phyloP scores from a whole-genome alignment of 108 stramenopile species.

The Heterococcus sp. region DNA sequence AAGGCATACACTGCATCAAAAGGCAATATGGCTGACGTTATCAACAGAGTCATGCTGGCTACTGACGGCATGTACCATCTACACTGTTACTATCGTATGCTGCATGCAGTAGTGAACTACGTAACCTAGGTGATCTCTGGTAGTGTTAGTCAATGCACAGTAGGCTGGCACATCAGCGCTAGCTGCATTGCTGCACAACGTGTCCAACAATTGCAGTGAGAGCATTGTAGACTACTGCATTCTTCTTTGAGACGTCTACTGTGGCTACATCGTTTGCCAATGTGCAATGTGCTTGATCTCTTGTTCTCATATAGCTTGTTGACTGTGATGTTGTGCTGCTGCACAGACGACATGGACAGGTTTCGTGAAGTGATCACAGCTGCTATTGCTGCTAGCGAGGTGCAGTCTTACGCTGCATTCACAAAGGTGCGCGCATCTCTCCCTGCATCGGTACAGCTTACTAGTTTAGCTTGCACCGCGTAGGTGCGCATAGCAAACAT shows the following conservation, averaged over 20 bases:
- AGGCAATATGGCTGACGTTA: constrained; percentile 28
- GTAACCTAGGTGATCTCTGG: too few relatives aligned
- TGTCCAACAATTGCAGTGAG: neutral
- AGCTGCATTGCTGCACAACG: neutral
- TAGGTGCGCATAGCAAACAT: too few relatives aligned
- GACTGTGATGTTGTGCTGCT: neutral
- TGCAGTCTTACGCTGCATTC: neutral
- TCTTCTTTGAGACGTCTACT: neutral
- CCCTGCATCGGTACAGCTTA: too few relatives aligned
- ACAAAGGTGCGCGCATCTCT: neutral
- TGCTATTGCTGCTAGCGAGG: neutral
- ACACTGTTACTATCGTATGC: too few relatives aligned
- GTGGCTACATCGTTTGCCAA: neutral
- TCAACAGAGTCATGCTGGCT: constrained; percentile 38
- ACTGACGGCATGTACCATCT: constrained; percentile 25
- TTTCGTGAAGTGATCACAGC: neutral
- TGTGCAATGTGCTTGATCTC: neutral
- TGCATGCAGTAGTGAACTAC: too few relatives aligned
- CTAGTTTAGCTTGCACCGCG: too few relatives aligned
- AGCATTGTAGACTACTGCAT: neutral
- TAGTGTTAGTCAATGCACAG: neutral
- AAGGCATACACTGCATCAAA: constrained; percentile 23
- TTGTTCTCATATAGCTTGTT: neutral
- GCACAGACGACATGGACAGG: neutral
- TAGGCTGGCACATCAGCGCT: neutral